These are phyloP conservation scores for Leptomonas pyrrhocoris DNA, from an alignment of 208 protist species.

Conservation along the genomic window DNA sequence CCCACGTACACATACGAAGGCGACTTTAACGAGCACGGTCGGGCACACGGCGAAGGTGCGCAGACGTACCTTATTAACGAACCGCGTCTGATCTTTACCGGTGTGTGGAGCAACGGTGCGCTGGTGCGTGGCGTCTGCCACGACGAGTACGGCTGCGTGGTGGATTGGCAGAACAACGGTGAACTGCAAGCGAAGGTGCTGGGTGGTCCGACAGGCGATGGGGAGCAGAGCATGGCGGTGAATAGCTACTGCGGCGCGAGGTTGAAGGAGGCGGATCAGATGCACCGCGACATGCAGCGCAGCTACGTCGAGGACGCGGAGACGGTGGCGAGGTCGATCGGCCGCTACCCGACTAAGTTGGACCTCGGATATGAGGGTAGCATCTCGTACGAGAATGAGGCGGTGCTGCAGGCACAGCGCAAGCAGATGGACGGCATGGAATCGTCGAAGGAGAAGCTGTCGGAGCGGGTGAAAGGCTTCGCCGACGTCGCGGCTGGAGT, in stretches of 20 bases:
- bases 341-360: constrained; percentile 70
- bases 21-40: constrained; percentile 88
- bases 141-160: constrained; percentile 86
- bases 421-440: constrained; percentile 68
- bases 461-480: constrained; percentile 29
- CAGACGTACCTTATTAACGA: constrained; percentile 89
- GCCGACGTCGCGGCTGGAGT: constrained; percentile 22
- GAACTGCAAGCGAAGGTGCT: constrained; percentile 76
- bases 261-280: constrained; percentile 72
- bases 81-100: constrained; percentile 83
- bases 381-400: constrained; percentile 61
- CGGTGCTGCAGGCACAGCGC: constrained; percentile 37
- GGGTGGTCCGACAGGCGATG: constrained; percentile 34
- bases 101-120: constrained; percentile 85
- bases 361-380: constrained; percentile 90
- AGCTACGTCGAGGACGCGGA: constrained; percentile 83
- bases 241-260: constrained; percentile 84
- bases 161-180: constrained; percentile 91
- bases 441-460: constrained; percentile 32
- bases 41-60: constrained; percentile 84
- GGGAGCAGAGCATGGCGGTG: constrained; percentile 64
- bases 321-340: constrained; percentile 45
- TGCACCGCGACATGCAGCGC: constrained; percentile 70
- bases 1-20: constrained; percentile 92
- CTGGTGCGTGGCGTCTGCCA: constrained; percentile 79